These are phyloP conservation scores for Brassica incana DNA, from an alignment of 345 rosid genomes.

Conservation along the genomic window DNA sequence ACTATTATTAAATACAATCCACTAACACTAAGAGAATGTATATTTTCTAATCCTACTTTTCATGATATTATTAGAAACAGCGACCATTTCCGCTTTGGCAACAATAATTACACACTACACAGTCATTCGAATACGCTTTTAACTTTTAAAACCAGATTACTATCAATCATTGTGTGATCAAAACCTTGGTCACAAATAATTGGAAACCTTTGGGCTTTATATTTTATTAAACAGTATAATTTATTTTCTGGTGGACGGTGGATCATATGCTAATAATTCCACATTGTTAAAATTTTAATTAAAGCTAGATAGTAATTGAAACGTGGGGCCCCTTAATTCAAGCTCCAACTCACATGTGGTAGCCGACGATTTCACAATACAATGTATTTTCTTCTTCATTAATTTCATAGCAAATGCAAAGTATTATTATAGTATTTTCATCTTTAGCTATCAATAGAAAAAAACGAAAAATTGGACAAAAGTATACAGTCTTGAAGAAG, in stretches of 20 bases:
- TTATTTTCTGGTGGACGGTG: conserved; percentile 21
- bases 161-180: conserved; percentile 26
- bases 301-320: neutral
- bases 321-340: conserved; percentile 24
- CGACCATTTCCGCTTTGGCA: neutral
- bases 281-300: neutral
- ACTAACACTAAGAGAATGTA: neutral
- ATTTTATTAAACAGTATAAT: neutral
- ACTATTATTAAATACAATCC: neutral
- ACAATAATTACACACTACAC: neutral
- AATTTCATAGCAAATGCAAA: neutral
- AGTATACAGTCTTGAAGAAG: conserved; percentile 10
- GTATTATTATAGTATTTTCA: neutral
- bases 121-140: neutral
- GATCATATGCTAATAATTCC: conserved; percentile 19
- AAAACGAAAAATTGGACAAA: neutral
- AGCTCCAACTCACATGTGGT: conserved; percentile 33
- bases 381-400: neutral
- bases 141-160: neutral
- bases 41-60: neutral
- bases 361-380: conserved; percentile 8
- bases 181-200: neutral
- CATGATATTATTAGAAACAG: neutral
- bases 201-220: conserved; percentile 1
- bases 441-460: neutral